These are phyloP conservation scores for Trypanosoma boissoni DNA, from an alignment of 208 protist genomes.

Conservation along the genomic window DNA sequence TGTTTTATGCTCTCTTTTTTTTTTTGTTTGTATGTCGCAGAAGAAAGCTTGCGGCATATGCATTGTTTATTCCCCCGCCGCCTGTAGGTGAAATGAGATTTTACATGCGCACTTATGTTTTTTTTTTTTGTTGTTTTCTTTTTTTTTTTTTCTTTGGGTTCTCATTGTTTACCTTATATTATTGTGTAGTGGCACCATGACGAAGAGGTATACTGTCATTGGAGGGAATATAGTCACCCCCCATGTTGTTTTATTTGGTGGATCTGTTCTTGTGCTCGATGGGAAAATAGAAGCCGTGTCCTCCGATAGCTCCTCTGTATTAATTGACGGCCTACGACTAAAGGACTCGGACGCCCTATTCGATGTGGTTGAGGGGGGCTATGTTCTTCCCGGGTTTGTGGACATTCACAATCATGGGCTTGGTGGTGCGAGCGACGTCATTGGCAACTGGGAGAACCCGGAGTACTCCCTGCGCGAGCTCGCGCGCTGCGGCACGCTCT, in stretches of 20 bases:
- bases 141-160: constrained; percentile 17
- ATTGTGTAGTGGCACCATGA: too few relatives aligned
- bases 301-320: constrained; percentile 20
- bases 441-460: constrained; percentile 66
- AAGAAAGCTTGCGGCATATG: too few relatives aligned
- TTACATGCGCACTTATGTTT: not conserved
- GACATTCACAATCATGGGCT: constrained; percentile 82
- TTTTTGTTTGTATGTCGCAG: too few relatives aligned
- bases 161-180: constrained; percentile 17
- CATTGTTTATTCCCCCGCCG: too few relatives aligned
- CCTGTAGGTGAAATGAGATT: too few relatives aligned
- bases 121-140: constrained; percentile 23
- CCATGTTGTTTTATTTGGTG: constrained; percentile 52
- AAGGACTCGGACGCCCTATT: constrained; percentile 10
- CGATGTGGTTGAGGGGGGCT: constrained; percentile 26
- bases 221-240: constrained; percentile 33
- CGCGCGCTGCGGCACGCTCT: constrained; percentile 67
- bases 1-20: too few relatives aligned
- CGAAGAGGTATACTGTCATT: constrained; percentile 11
- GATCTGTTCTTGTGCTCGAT: constrained; percentile 42
- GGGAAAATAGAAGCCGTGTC: constrained; percentile 35
- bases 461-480: constrained; percentile 59
- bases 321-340: constrained; percentile 13
- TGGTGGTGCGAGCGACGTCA: constrained; percentile 55
- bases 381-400: constrained; percentile 68